phyloP scores from a whole-genome alignment of 306 rosid genomes.

The Astragalus membranaceus region DNA sequence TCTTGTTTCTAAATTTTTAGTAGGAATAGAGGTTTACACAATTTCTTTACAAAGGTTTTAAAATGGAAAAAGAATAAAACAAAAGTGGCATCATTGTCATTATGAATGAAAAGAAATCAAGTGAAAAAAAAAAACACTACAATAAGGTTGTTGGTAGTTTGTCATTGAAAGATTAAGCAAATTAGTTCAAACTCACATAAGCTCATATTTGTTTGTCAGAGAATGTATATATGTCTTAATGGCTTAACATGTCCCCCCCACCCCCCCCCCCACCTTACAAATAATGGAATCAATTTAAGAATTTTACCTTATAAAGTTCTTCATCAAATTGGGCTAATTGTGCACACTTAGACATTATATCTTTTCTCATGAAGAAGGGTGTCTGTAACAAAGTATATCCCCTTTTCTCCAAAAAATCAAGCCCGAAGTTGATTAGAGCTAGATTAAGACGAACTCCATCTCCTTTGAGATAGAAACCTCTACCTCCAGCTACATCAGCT shows the following conservation, averaged over 20 bases:
- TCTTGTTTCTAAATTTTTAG: background rate
- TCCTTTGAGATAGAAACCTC: slow-evolving; percentile 93
- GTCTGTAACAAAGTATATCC: slow-evolving; percentile 69
- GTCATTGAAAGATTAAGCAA: background rate
- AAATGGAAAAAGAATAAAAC: slow-evolving; percentile 2
- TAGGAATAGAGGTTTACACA: background rate
- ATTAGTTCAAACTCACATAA: background rate
- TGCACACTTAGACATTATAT: slow-evolving; percentile 92
- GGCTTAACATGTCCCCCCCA: background rate
- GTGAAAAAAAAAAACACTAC: background rate
- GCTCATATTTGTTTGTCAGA: background rate
- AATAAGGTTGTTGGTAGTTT: background rate
- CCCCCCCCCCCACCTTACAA: no score
- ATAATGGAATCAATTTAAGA: background rate
- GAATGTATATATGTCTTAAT: background rate
- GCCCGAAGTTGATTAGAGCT: slow-evolving; percentile 87
- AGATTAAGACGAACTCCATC: slow-evolving; percentile 91
- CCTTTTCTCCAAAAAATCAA: slow-evolving; percentile 75
- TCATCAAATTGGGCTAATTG: slow-evolving; percentile 95
- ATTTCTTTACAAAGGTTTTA: background rate
- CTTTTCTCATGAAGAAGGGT: slow-evolving; percentile 95
- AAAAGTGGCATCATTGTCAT: background rate
- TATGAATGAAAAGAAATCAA: background rate
- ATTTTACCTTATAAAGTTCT: slow-evolving; percentile 84
- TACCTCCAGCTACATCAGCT: slow-evolving; percentile 86